A percentile compares a stretch with the other conserved stretches of the same genome.
Conservation (phyloP, 2,329 filamentous ascomycete species). For the Xylariaceae sp. region DNA sequence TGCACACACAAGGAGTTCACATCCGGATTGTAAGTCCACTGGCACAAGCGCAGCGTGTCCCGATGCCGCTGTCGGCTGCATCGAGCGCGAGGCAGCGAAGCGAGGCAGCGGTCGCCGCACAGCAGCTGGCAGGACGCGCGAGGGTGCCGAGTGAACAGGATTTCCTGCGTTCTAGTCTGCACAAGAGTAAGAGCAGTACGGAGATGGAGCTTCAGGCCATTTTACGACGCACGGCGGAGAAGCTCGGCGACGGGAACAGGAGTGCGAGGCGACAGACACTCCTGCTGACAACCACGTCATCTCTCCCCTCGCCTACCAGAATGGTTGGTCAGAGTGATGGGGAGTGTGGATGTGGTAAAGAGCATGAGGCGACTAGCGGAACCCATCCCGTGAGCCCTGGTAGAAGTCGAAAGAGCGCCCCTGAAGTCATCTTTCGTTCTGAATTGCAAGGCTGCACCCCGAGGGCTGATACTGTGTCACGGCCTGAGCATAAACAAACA, state of each 20-base stretch:
- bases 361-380: background rate
- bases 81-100: background rate
- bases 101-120: slow-evolving; percentile 22
- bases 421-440: slow-evolving; percentile 19
- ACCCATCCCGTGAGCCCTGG: slow-evolving; percentile 21
- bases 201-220: slow-evolving; percentile 52
- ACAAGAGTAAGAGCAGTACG: slow-evolving; percentile 22
- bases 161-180: background rate
- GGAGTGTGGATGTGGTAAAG: background rate
- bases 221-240: slow-evolving; percentile 50
- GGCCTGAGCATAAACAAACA: slow-evolving; percentile 16
- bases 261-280: slow-evolving; percentile 31
- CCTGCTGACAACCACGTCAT: slow-evolving; percentile 12
- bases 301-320: slow-evolving; percentile 1
- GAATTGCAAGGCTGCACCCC: slow-evolving; percentile 25
- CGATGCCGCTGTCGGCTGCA: background rate
- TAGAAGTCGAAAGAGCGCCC: slow-evolving; percentile 31
- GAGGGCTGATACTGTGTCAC: slow-evolving; percentile 6
- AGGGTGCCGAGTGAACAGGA: slow-evolving; percentile 18
- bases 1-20: background rate
- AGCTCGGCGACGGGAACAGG: slow-evolving; percentile 42
- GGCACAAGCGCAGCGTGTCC: background rate
- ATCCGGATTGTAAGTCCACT: background rate
- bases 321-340: background rate
- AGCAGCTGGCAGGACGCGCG: slow-evolving; percentile 27